A percentile compares a stretch with the other conserved stretches of the same genome.
phyloP scores from a whole-genome alignment of 129 eudicot species.

The Apium graveolens region DNA sequence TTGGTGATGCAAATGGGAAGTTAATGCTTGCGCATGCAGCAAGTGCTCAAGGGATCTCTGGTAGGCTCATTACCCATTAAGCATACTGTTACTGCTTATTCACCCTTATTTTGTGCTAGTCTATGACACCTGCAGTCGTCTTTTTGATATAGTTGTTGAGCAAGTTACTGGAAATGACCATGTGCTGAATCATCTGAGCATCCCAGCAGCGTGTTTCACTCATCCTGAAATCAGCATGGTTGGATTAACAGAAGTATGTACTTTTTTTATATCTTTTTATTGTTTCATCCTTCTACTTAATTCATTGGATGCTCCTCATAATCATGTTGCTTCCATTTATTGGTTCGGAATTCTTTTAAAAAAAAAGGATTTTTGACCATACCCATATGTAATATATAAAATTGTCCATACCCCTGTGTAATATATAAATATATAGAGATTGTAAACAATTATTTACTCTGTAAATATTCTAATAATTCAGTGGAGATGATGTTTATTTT shows the following conservation, averaged over 20 bases:
- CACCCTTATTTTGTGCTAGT: background rate
- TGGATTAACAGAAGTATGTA: constrained; percentile 86
- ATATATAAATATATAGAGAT: background rate
- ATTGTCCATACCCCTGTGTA: too few species aligned
- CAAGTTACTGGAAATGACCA: constrained; percentile 83
- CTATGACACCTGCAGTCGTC: constrained; percentile 21
- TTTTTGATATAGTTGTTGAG: constrained; percentile 59
- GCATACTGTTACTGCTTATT: background rate
- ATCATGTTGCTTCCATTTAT: background rate
- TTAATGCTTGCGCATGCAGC: constrained; percentile 99
- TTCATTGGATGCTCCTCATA: background rate
- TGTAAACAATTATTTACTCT: background rate
- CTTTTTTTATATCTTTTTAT: background rate
- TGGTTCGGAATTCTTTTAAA: too few species aligned
- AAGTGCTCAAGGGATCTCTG: constrained; percentile 99
- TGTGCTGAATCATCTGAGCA: constrained; percentile 86
- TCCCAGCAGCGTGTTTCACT: constrained; percentile 98
- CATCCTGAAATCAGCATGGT: constrained; percentile 99
- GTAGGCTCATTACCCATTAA: constrained; percentile 22
- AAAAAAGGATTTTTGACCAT: background rate
- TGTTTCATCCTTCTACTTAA: background rate
- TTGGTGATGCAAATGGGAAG: constrained; percentile 98
- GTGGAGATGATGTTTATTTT: background rate
- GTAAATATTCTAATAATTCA: background rate
- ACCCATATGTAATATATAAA: too few species aligned